phyloP scores from a whole-genome alignment of 2,329 filamentous ascomycete species.

The Colletotrichum gigasporum region DNA sequence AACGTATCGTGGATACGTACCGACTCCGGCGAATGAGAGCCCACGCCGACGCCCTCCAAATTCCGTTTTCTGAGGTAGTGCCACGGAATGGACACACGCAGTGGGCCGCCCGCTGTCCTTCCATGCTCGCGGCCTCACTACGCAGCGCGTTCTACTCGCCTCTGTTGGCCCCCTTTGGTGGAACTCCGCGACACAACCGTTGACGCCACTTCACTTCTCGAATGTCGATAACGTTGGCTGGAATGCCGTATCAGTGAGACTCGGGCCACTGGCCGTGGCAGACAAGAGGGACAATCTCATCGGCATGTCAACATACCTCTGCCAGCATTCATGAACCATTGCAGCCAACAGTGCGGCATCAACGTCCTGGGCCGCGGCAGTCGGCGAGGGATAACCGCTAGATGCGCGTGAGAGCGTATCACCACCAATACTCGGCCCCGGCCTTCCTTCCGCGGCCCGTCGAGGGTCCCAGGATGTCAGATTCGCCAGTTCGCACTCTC shows the following conservation, averaged over 20 bases:
- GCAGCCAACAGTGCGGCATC: too few relatives aligned
- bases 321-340: background rate
- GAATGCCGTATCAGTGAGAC: background rate
- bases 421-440: background rate
- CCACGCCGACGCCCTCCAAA: background rate
- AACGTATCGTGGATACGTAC: too few relatives aligned
- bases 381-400: too few relatives aligned
- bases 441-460: background rate
- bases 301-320: background rate
- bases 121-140: constrained; percentile 1
- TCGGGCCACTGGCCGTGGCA: background rate
- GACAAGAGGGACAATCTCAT: background rate
- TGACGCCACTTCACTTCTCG: constrained; percentile 5
- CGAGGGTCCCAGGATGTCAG: background rate
- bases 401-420: too few relatives aligned
- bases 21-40: too few relatives aligned
- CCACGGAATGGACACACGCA: background rate
- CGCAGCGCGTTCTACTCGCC: background rate
- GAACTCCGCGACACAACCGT: constrained; percentile 8
- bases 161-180: background rate
- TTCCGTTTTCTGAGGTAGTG: background rate
- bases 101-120: background rate
- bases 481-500: background rate
- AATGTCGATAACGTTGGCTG: constrained; percentile 8
- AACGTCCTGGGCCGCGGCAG: too few relatives aligned